Conservation (phyloP, 2,329 filamentous ascomycete species). For the Aspergillus fijiensis region DNA sequence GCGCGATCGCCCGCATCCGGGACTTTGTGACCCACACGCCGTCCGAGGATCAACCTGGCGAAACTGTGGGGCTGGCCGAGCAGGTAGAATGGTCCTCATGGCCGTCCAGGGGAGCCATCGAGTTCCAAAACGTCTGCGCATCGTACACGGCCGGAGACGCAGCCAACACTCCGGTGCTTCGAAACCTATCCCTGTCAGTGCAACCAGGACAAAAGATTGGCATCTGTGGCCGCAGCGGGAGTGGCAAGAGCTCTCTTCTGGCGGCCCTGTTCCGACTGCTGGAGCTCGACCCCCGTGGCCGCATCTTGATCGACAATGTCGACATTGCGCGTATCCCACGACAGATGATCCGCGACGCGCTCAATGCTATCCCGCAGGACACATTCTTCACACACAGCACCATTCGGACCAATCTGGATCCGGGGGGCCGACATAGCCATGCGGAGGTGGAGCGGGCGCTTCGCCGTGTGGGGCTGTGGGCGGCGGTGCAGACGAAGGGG, state of each 20-base stretch:
- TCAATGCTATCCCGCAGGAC: slow-evolving; percentile 31
- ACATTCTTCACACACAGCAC: slow-evolving; percentile 25
- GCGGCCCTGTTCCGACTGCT: no score
- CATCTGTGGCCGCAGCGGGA: not conserved
- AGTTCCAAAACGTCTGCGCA: no score
- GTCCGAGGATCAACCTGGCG: no score
- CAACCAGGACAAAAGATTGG: not conserved
- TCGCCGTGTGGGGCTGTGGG: not conserved
- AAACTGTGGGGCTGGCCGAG: slow-evolving; percentile 54
- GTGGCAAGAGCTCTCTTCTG: not conserved
- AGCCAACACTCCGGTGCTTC: no score
- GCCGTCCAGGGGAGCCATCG: no score
- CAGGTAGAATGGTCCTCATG: slow-evolving; percentile 66
- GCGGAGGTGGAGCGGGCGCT: no score
- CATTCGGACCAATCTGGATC: slow-evolving; percentile 31
- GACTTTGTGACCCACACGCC: not conserved
- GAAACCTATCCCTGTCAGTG: no score
- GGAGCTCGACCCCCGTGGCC: no score
- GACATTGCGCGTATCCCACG: no score
- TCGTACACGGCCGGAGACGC: no score
- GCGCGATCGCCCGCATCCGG: slow-evolving; percentile 2
- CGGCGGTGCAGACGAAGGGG: not conserved
- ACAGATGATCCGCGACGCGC: no score
- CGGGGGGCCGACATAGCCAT: slow-evolving; percentile 15
- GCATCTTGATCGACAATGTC: no score